A percentile compares a stretch with the other conserved stretches of the same genome.
Evolutionary conservation across 2,329 filamentous ascomycete species (phyloP).

Genomic region (Phaeosphaeriaceae sp.): DNA sequence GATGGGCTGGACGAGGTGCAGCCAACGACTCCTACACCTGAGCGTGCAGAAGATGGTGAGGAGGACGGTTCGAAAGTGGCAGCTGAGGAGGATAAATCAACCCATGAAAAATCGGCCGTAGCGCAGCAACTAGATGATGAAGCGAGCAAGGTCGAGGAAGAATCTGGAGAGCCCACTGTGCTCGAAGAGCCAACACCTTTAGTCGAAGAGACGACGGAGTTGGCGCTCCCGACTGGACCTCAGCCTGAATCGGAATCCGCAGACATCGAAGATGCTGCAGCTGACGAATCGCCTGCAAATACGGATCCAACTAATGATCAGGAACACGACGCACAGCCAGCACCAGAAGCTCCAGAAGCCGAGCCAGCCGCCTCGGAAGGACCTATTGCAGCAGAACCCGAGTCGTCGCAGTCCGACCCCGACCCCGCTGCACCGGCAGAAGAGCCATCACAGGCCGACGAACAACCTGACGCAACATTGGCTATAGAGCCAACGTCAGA

Average conservation of each 20-base stretch:
- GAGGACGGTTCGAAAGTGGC: neutral
- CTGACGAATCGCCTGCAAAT: neutral
- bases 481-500: neutral
- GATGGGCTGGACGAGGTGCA: constrained; percentile 18
- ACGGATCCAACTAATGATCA: neutral
- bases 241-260: constrained; percentile 1
- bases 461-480: neutral
- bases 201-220: neutral
- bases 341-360: constrained; percentile 1
- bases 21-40: constrained; percentile 9
- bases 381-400: neutral
- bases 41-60: neutral
- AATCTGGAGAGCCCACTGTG: neutral
- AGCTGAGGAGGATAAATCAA: constrained; percentile 4
- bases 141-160: neutral
- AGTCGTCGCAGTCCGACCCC: neutral
- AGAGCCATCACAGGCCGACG: neutral
- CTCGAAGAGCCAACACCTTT: neutral
- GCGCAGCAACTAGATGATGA: neutral
- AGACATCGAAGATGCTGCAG: neutral
- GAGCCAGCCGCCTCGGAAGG: neutral
- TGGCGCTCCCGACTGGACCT: neutral
- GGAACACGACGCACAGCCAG: constrained; percentile 4
- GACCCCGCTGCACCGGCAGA: neutral
- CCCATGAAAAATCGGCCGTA: neutral